A percentile compares a stretch with the other conserved stretches of the same genome.
Evolutionary conservation across 495 filamentous ascomycete genomes (phyloP).

Genomic region (Penicillium soppii): DNA sequence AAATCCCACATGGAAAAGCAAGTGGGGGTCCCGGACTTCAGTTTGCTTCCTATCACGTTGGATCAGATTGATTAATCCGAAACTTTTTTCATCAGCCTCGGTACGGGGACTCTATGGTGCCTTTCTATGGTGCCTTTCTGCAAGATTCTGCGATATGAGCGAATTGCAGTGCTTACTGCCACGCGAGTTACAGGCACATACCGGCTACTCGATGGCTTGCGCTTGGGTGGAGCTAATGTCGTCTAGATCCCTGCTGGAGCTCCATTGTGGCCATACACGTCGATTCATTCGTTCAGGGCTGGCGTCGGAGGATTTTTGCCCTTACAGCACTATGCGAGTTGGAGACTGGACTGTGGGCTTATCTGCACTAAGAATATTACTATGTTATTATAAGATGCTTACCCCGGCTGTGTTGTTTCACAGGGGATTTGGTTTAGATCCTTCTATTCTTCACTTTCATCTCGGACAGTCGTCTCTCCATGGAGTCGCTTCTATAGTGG

Average conservation of each 20-base stretch:
- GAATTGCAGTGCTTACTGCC: not conserved
- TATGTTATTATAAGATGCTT: slow-evolving; percentile 8
- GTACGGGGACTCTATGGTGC: no score
- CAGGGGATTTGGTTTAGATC: not conserved
- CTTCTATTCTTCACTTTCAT: not conserved
- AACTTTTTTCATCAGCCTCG: slow-evolving; percentile 10
- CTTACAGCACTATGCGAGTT: not conserved
- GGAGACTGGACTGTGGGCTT: not conserved
- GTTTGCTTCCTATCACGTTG: not conserved
- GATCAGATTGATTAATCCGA: slow-evolving; percentile 18
- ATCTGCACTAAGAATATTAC: not conserved
- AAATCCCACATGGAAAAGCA: slow-evolving; percentile 2
- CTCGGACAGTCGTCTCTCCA: not conserved
- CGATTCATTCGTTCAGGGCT: not conserved
- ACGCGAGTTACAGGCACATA: slow-evolving; percentile 5
- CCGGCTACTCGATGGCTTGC: not conserved
- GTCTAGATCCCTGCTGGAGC: slow-evolving; percentile 1
- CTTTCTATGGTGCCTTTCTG: not conserved
- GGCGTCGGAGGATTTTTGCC: not conserved
- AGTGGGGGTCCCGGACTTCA: not conserved
- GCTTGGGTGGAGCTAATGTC: not conserved
- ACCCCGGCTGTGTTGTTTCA: not conserved
- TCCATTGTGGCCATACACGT: not conserved
- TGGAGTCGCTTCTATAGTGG: not conserved
- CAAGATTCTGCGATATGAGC: not conserved